Evolutionary conservation across 768 basidiomycete species (phyloP).

Genomic region (Gymnopilus dilepis): DNA sequence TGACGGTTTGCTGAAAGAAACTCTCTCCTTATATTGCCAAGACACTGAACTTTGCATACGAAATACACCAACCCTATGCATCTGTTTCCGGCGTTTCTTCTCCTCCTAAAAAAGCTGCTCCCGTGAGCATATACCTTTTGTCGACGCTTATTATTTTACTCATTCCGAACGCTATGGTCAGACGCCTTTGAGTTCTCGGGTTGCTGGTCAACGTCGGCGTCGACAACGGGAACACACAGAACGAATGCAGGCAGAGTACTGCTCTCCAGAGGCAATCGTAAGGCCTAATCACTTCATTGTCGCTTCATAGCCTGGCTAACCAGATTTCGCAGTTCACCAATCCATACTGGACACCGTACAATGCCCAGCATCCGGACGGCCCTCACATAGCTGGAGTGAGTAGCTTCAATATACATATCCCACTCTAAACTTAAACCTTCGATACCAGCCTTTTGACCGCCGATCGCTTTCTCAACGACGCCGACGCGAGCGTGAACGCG

Average conservation of each 20-base stretch:
- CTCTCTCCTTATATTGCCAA: background rate
- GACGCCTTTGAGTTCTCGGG: background rate
- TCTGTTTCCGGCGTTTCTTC: background rate
- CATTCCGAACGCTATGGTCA: background rate
- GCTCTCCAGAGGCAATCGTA: background rate
- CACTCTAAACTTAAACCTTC: no score
- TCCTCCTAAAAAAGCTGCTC: background rate
- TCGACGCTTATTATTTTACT: background rate
- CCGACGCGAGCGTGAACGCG: background rate
- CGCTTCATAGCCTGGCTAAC: background rate
- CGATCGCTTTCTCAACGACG: background rate
- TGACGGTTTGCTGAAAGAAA: background rate
- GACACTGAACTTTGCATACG: background rate
- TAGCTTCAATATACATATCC: no score
- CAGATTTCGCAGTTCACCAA: background rate
- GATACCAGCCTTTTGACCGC: background rate
- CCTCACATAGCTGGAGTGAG: background rate
- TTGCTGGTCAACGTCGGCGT: background rate
- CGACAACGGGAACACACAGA: background rate
- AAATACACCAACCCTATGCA: background rate
- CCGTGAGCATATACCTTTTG: background rate
- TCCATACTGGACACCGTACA: no score
- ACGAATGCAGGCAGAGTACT: background rate
- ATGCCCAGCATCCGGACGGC: no score
- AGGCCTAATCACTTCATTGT: background rate